Conservation (phyloP, 2,329 filamentous ascomycete species). For the Coniochaeta ligniaria region DNA sequence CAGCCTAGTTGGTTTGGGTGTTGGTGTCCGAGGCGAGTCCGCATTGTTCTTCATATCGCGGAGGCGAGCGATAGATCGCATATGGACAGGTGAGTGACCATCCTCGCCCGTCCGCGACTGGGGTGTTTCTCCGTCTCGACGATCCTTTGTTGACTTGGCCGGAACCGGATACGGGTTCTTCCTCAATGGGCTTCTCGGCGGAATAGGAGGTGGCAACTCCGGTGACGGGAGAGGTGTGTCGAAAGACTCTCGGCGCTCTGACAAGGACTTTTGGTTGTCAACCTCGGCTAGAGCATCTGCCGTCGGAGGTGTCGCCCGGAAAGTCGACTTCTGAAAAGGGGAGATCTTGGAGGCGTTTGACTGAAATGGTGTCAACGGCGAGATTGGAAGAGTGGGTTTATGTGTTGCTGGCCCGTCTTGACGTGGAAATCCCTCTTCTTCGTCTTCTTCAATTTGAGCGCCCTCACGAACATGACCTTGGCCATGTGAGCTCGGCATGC, state of each 20-base stretch:
- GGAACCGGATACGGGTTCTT: conserved; percentile 9
- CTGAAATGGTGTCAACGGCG: conserved; percentile 12
- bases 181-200: conserved; percentile 13
- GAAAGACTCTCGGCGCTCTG: conserved; percentile 5
- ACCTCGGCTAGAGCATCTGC: conserved; percentile 5
- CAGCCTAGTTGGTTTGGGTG: not conserved
- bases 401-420: conserved; percentile 5
- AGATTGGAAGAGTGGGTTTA: conserved; percentile 10
- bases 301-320: conserved; percentile 10
- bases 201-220: conserved; percentile 11
- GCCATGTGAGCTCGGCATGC: conserved; percentile 14
- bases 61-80: not conserved
- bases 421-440: conserved; percentile 7
- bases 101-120: not conserved
- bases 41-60: not conserved
- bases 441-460: conserved; percentile 26
- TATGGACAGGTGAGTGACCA: not conserved
- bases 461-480: conserved; percentile 27
- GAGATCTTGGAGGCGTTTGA: conserved; percentile 15
- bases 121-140: not conserved
- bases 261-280: conserved; percentile 2
- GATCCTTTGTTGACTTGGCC: not conserved
- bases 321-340: not conserved
- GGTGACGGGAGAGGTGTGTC: not conserved
- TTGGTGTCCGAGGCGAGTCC: not conserved